Base-by-base conservation (phyloP, 371 early-diverging fungal genomes). In the Mycotypha africana region DNA sequence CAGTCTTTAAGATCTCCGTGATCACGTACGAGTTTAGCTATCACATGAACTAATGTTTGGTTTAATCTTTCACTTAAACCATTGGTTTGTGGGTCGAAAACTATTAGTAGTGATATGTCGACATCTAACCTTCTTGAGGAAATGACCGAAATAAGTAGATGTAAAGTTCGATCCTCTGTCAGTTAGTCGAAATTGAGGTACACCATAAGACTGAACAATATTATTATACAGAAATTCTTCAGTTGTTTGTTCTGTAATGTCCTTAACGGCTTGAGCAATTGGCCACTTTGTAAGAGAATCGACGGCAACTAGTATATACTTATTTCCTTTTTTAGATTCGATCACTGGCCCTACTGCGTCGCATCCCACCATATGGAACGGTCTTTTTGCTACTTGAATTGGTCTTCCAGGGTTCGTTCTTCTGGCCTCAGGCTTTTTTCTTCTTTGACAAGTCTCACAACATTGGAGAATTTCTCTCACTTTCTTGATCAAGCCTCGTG, bases 51-150 rank as follows among this genome's bases (percentile, higher is more conserved):
- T 0, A 60, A 14, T 0, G 46, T 58, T 17, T 50, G 37, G 20
- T 65, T 69, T 34, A 65, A 52, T 16, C 70, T 31, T 50, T 75
- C 63, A 7, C 62, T 60, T 14, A 57, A 38, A 0, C 67, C 65
- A 53, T 65, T 67, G 0, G 50, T 52, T 36, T 67, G 62, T 0
- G 63, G n/a, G 65, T 20, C 57, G 23, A 44, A 58, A 58, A 20
- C 57, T 56, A 1, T 65, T 60, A n/a, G 56, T 53, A 15, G 45
- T 53, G 2, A 45, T 24, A 20, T 47, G 53, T 19, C 34, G 23
- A 19, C 63, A 59, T 1, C 56, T 51, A 2, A 71, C 11, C 5
- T 32, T 8, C n/a, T 14, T 25, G 0, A 58, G 42, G 7, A 31
- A 42, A 8, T 34, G n/a, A n/a, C 38, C 17, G 7, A 58, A 35